Base-by-base conservation (phyloP, 148 eudicot genomes). In the Bassia scoparia region DNA sequence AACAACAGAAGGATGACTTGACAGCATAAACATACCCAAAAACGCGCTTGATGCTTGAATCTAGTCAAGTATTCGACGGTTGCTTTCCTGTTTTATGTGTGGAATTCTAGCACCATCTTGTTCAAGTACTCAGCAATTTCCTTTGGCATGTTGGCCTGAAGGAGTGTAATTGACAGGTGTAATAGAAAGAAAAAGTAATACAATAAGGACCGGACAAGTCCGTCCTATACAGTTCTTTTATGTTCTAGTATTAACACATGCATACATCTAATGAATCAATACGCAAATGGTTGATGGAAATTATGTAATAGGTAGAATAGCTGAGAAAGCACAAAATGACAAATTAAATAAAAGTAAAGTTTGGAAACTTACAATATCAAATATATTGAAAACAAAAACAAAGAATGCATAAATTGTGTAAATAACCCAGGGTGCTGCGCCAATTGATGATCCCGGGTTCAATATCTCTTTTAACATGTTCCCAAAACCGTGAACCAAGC, bases 71-170 rank as follows among this genome's bases (percentile, higher is more conserved):
- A 91, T 62, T 87, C 96, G 24, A 95, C 70, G 17, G 98, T 95
- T 58, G 97, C 91, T 83, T 91, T 89, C 70, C 98, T 97, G 98
- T 86, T 95, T 91, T 84, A 95, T 76, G 66, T 81, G 81, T 16
- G 98, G 97, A 75, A 95, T 86, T 85, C 96, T 91, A 41, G 97
- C 98, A 76, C 98, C 98, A 89, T 95, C 84, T 95, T 95, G 71
- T 91, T 95, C 78, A 95, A 84, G 75, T 91, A 95, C 80, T 91
- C 98, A 56, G 96, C 84, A 68, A 95, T 95, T 85, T 95, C 98
- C 83, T 95, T 95, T 29, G 98, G 98, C 90, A 89, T 89, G 77
- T 95, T 95, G 65, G 97, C 97, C 98, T 94, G 79, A 37, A 76
- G 63, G n/a, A 56, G 55, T 61, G 31, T 61, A 68, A 48, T 67